Evolutionary conservation across 1,284 basidiomycete species (phyloP).

Genomic region (Cryptococcus sp.): DNA sequence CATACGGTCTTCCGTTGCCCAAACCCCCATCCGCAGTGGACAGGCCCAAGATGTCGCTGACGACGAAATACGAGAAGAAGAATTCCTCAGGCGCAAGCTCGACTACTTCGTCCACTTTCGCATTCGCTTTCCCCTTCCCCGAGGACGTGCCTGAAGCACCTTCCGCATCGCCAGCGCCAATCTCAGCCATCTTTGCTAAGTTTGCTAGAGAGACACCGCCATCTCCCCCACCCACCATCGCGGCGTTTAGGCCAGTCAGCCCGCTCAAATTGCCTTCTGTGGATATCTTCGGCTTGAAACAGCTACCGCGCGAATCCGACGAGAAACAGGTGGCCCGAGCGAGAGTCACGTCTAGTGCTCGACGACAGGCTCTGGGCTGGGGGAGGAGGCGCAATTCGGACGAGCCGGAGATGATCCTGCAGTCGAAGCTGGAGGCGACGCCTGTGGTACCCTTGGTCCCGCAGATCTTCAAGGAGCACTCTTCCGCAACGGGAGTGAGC

Average conservation of each 20-base stretch:
- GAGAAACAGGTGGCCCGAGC: slow-evolving; percentile 10
- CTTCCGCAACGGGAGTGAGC: background rate
- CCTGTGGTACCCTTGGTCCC: background rate
- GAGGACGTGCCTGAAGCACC: slow-evolving; percentile 18
- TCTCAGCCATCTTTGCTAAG: slow-evolving; percentile 32
- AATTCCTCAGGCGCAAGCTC: slow-evolving; percentile 28
- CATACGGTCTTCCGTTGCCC: slow-evolving; percentile 36
- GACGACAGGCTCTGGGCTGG: slow-evolving; percentile 45
- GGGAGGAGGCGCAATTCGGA: slow-evolving; percentile 38
- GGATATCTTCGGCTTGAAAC: slow-evolving; percentile 13
- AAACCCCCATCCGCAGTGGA: slow-evolving; percentile 18
- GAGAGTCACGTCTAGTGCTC: slow-evolving; percentile 28
- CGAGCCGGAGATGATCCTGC: slow-evolving; percentile 26
- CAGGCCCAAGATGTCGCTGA: slow-evolving; percentile 29
- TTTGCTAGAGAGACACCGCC: slow-evolving; percentile 28
- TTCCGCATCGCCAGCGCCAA: slow-evolving; percentile 9
- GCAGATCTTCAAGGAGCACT: background rate
- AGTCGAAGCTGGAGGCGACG: background rate
- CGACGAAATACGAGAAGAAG: slow-evolving; percentile 43
- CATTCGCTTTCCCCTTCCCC: slow-evolving; percentile 13
- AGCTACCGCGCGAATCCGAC: slow-evolving; percentile 8
- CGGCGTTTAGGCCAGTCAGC: slow-evolving; percentile 7
- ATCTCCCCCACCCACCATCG: slow-evolving; percentile 7
- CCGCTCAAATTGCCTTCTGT: slow-evolving; percentile 9
- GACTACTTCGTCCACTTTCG: slow-evolving; percentile 13